A percentile compares a stretch with the other conserved stretches of the same genome.
These are phyloP conservation scores for Pneumocystis canis DNA, from an alignment of 1,139 yeast genomes.

Conservation along the genomic window DNA sequence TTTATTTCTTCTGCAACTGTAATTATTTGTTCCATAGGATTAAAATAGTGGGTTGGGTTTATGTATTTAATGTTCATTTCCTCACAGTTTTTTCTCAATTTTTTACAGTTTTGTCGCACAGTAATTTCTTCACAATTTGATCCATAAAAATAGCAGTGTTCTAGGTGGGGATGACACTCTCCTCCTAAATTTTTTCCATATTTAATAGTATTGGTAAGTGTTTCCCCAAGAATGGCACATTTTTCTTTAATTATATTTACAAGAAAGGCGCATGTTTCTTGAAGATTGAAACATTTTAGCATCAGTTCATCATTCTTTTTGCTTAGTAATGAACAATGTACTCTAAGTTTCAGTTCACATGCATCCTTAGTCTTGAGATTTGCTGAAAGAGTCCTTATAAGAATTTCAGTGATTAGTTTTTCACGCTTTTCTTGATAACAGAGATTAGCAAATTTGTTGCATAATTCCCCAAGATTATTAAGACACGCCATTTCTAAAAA, in stretches of 20 bases:
- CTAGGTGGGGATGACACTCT: not conserved
- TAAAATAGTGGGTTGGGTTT: not conserved
- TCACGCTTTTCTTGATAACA: not conserved
- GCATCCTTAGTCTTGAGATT: not conserved
- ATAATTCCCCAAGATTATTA: not conserved
- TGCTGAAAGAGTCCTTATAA: not conserved
- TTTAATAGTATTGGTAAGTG: too few species aligned
- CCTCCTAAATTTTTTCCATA: not conserved
- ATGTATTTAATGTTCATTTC: not conserved
- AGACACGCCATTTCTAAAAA: not conserved
- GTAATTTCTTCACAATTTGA: not conserved
- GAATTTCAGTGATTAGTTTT: not conserved
- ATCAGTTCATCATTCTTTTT: not conserved
- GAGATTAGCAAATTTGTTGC: not conserved
- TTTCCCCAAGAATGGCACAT: not conserved
- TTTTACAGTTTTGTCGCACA: not conserved
- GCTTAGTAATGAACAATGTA: not conserved
- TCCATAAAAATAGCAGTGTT: not conserved
- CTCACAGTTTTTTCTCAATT: not conserved
- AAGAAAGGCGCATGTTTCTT: not conserved
- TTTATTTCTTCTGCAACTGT: not conserved
- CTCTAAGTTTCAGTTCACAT: not conserved
- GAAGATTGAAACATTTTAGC: not conserved
- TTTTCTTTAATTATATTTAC: not conserved
- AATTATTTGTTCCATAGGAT: not conserved